Conservation (phyloP, 768 basidiomycete genomes). For the Tulasnella sp. region DNA sequence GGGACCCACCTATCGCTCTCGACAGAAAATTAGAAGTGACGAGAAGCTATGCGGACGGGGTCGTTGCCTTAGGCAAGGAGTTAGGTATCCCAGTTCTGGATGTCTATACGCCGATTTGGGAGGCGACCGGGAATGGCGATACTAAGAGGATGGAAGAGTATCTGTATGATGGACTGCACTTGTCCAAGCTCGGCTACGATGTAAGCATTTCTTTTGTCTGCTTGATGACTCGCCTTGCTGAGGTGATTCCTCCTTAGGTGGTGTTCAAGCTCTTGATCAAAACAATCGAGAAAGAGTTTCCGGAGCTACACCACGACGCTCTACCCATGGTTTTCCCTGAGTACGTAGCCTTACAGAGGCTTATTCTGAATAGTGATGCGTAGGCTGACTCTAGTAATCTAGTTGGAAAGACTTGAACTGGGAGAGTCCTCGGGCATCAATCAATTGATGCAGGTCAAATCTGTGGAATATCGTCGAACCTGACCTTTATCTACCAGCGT, state of each 20-base stretch:
- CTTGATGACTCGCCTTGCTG: too few species aligned
- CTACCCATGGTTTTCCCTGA: constrained; percentile 45
- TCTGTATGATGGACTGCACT: background rate
- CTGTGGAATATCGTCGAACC: too few species aligned
- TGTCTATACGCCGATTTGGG: constrained; percentile 61
- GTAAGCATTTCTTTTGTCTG: too few species aligned
- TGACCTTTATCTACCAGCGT: too few species aligned
- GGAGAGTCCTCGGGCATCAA: too few species aligned
- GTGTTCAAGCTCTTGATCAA: constrained; percentile 55
- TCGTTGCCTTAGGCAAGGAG: constrained; percentile 44
- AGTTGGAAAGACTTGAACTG: background rate
- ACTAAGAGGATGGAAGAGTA: too few species aligned
- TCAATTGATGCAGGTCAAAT: too few species aligned
- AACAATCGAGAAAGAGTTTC: constrained; percentile 44
- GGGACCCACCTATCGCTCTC: constrained; percentile 39
- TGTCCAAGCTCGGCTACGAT: too few species aligned
- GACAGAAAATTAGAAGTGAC: constrained; percentile 45
- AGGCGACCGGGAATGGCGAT: too few species aligned
- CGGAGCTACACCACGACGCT: constrained; percentile 57
- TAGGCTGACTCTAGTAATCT: background rate
- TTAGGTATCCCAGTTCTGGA: constrained; percentile 55
- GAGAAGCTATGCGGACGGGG: constrained; percentile 70
- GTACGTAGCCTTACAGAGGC: constrained; percentile 30
- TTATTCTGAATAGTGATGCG: background rate
- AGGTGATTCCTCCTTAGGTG: too few species aligned